phyloP scores from a whole-genome alignment of 176 grass and related monocot genomes.

The Triticum timopheevii region DNA sequence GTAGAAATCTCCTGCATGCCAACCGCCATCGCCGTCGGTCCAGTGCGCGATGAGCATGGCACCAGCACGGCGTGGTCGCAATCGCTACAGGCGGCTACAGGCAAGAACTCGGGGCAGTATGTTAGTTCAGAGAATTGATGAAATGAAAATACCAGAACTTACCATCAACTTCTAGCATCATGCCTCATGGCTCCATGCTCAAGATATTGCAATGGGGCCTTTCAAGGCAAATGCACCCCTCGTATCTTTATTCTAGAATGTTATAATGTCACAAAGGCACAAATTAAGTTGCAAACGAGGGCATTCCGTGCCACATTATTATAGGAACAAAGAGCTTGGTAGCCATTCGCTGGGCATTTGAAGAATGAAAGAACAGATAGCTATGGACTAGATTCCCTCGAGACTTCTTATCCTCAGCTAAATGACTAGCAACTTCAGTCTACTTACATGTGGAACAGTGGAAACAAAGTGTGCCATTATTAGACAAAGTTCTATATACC shows the following conservation, averaged over 20 bases:
- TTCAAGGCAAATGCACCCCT: not conserved
- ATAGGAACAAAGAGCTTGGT: constrained; percentile 1
- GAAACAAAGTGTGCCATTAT: constrained; percentile 13
- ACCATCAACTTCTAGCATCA: not conserved
- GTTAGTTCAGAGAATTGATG: not conserved
- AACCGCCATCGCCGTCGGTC: not conserved
- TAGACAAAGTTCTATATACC: not conserved
- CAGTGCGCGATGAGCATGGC: not conserved
- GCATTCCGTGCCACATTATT: constrained; percentile 20
- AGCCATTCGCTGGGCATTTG: not conserved
- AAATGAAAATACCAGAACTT: not conserved
- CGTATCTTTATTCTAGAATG: not conserved
- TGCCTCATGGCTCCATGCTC: not conserved
- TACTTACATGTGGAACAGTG: not conserved
- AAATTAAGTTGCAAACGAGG: not conserved
- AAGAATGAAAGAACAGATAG: not conserved
- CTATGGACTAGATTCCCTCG: not conserved
- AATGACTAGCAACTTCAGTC: not conserved
- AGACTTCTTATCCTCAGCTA: constrained; percentile 4
- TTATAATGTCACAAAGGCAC: not conserved
- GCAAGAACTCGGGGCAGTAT: not conserved
- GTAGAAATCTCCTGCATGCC: not conserved
- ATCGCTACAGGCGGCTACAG: not conserved
- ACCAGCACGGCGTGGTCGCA: not conserved
- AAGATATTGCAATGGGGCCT: not conserved